A percentile compares a stretch with the other conserved stretches of the same genome.
These are phyloP conservation scores for Aspergillus jensenii DNA, from an alignment of 2,329 filamentous ascomycete genomes.

Conservation along the genomic window DNA sequence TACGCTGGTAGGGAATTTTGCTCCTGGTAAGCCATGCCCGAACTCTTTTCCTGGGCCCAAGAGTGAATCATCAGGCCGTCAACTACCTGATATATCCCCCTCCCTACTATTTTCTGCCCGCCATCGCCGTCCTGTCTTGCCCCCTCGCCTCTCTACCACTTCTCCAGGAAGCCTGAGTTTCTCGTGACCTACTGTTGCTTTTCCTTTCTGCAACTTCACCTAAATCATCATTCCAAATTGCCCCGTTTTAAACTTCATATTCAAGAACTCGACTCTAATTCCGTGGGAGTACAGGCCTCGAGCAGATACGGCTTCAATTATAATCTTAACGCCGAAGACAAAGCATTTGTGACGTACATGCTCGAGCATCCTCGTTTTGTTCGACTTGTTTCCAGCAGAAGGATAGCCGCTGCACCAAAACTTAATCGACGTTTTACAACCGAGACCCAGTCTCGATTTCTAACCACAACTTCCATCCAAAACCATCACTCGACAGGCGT, in stretches of 20 bases:
- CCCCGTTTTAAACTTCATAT: background rate
- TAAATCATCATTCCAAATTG: background rate
- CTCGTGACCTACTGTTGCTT: background rate
- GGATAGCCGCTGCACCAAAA: background rate
- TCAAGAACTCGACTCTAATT: background rate
- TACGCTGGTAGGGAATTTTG: background rate
- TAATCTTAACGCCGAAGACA: background rate
- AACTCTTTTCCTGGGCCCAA: slow-evolving; percentile 8
- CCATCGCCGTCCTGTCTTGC: background rate
- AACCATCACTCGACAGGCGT: background rate
- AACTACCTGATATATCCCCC: slow-evolving; percentile 6
- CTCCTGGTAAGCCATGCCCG: slow-evolving; percentile 5
- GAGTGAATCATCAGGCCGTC: slow-evolving; percentile 11
- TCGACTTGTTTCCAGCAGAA: background rate
- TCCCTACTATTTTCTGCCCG: background rate
- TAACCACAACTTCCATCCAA: background rate
- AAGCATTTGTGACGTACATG: background rate
- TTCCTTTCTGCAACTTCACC: background rate
- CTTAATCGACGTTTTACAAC: background rate
- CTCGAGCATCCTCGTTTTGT: background rate
- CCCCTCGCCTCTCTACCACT: background rate
- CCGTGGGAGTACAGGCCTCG: background rate
- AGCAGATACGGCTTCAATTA: background rate
- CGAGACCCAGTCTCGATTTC: slow-evolving; percentile 2
- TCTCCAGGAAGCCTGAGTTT: background rate